Evolutionary conservation across 108 stramenopile species (phyloP).

Genomic region (Skeletonema menzelii): DNA sequence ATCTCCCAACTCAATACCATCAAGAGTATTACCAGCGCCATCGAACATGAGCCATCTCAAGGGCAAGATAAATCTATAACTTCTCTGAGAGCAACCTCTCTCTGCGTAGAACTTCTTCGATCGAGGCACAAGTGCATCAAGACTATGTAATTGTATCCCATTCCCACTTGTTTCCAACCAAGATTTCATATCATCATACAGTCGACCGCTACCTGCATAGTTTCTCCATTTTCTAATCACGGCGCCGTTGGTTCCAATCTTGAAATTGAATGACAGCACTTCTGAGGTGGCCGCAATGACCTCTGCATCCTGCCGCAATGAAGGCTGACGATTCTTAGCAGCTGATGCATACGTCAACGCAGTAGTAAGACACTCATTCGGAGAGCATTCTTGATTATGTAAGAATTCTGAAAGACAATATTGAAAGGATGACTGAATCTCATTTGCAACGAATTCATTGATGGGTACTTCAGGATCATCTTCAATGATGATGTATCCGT

Average conservation of each 20-base stretch:
- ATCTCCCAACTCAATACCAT: neutral
- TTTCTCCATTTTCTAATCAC: slow-evolving; percentile 30
- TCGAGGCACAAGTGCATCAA: slow-evolving; percentile 41
- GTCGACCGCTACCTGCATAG: slow-evolving; percentile 21
- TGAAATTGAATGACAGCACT: slow-evolving; percentile 41
- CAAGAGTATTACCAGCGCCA: slow-evolving; percentile 5
- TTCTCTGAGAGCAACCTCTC: slow-evolving; percentile 64
- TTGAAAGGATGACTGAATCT: slow-evolving; percentile 34
- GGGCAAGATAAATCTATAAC: slow-evolving; percentile 72
- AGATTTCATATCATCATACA: slow-evolving; percentile 25
- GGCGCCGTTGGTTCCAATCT: slow-evolving; percentile 6
- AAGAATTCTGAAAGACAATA: neutral
- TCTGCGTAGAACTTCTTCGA: slow-evolving; percentile 66
- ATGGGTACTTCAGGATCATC: neutral
- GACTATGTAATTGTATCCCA: slow-evolving; percentile 24
- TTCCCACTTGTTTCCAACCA: slow-evolving; percentile 2
- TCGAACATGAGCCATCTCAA: slow-evolving; percentile 59
- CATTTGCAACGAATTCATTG: slow-evolving; percentile 47
- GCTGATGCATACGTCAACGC: slow-evolving; percentile 52
- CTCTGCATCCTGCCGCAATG: slow-evolving; percentile 61
- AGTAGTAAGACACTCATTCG: slow-evolving; percentile 14
- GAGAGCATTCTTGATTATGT: neutral
- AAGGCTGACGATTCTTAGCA: slow-evolving; percentile 51
- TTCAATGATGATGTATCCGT: slow-evolving; percentile 24
- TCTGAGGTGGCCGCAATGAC: slow-evolving; percentile 39